Conservation (phyloP, 345 rosid species). For the Citrus mangshanensis region DNA sequence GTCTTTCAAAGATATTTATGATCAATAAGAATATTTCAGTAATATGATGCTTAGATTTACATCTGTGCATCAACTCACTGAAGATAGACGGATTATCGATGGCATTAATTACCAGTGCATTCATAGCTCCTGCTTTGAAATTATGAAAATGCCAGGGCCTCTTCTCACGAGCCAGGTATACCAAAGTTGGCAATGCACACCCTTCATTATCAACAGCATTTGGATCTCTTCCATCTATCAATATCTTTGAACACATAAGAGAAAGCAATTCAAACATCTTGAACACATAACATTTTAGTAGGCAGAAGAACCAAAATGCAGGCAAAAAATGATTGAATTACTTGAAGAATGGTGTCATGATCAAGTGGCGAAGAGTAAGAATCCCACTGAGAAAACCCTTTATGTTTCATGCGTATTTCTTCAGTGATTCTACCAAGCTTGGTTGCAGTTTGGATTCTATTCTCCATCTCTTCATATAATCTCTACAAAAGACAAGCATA, state of each 20-base stretch:
- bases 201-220: conserved; percentile 29
- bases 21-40: no score
- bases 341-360: conserved; percentile 62
- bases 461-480: conserved; percentile 53
- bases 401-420: conserved; percentile 34
- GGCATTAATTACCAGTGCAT: conserved; percentile 55
- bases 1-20: no score
- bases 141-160: conserved; percentile 60
- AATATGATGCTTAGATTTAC: no score
- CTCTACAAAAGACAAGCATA: conserved; percentile 12
- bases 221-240: conserved; percentile 49
- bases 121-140: conserved; percentile 89
- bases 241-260: conserved; percentile 27
- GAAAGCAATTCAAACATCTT: not conserved
- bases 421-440: conserved; percentile 35
- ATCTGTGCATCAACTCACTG: no score
- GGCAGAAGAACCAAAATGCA: not conserved
- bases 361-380: conserved; percentile 37
- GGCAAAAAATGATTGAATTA: conserved; percentile 12
- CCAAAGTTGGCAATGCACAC: conserved; percentile 51
- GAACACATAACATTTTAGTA: not conserved
- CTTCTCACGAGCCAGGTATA: conserved; percentile 79
- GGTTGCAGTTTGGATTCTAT: conserved; percentile 35
- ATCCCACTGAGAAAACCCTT: conserved; percentile 62
- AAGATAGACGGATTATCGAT: no score